Percentiles rank a stretch among this genome's conserved stretches.
phyloP scores from a whole-genome alignment of 257 asterid species.

The Ilex asprella region DNA sequence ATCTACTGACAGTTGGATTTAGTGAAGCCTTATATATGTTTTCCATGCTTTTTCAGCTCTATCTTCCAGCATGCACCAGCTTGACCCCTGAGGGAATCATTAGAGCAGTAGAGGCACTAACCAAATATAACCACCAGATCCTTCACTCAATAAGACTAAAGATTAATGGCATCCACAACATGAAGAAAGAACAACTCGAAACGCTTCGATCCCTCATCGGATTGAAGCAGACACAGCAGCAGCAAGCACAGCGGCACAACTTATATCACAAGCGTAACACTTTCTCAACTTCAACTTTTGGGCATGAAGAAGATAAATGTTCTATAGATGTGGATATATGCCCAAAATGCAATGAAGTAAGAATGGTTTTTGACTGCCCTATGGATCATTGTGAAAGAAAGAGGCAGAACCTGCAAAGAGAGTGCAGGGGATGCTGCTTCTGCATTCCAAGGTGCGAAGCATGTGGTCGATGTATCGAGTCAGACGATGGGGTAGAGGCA shows the following conservation, averaged over 20 bases:
- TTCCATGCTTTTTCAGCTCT: constrained; percentile 36
- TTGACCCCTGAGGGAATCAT: constrained; percentile 58
- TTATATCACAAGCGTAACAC: constrained; percentile 29
- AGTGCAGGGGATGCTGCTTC: constrained; percentile 47
- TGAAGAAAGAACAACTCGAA: constrained; percentile 34
- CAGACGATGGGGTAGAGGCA: constrained; percentile 41
- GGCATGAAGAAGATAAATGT: constrained; percentile 12
- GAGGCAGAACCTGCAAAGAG: constrained; percentile 10
- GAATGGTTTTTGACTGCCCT: constrained; percentile 63
- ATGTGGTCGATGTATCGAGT: constrained; percentile 58
- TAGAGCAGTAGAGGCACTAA: constrained; percentile 37
- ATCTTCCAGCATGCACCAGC: constrained; percentile 62
- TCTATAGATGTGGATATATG: constrained; percentile 55
- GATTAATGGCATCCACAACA: constrained; percentile 45
- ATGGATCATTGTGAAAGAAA: not conserved
- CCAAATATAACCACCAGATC: constrained; percentile 18
- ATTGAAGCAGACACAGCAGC: constrained; percentile 1
- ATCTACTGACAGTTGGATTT: too few relatives aligned
- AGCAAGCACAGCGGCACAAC: constrained; percentile 11
- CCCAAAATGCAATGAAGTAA: constrained; percentile 40
- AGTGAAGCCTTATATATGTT: too few relatives aligned
- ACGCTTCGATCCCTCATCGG: constrained; percentile 14
- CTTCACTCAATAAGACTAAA: constrained; percentile 24
- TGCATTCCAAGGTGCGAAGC: constrained; percentile 66
- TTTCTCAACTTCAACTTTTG: constrained; percentile 1